Conservation (phyloP, 192 early-diverging fungal genomes). For the Backusella morwellensis region DNA sequence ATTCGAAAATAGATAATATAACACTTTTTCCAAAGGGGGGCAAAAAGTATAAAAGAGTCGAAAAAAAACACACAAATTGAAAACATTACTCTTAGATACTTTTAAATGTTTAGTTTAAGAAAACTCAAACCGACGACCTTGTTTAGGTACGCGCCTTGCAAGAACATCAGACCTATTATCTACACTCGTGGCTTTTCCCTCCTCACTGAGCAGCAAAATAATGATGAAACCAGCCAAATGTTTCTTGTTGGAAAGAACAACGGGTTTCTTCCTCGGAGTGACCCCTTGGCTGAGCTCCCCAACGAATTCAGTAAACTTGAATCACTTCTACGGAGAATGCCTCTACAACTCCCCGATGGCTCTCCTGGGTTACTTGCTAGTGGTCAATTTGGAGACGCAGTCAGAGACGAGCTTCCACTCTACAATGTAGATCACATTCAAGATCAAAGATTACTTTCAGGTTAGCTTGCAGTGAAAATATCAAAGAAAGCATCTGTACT, state of each 20-base stretch:
- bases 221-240: constrained; percentile 45
- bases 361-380: constrained; percentile 70
- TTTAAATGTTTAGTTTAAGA: constrained; percentile 4
- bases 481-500: background rate
- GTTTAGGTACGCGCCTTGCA: background rate
- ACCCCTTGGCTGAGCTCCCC: constrained; percentile 70
- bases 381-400: constrained; percentile 78
- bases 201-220: constrained; percentile 37
- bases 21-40: background rate
- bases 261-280: constrained; percentile 58
- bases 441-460: constrained; percentile 71
- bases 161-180: background rate
- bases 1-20: background rate
- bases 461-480: constrained; percentile 30
- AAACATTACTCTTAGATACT: background rate
- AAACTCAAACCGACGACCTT: background rate
- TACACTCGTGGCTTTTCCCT: constrained; percentile 36
- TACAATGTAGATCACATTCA: constrained; percentile 70
- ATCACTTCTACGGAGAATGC: constrained; percentile 74
- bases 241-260: constrained; percentile 59
- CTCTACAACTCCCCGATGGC: constrained; percentile 65
- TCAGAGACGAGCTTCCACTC: constrained; percentile 65
- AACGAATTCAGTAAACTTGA: constrained; percentile 69
- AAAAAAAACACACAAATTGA: background rate
- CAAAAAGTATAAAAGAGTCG: background rate